Conservation (phyloP, 768 basidiomycete genomes). For the Paxillus rubicundulus region DNA sequence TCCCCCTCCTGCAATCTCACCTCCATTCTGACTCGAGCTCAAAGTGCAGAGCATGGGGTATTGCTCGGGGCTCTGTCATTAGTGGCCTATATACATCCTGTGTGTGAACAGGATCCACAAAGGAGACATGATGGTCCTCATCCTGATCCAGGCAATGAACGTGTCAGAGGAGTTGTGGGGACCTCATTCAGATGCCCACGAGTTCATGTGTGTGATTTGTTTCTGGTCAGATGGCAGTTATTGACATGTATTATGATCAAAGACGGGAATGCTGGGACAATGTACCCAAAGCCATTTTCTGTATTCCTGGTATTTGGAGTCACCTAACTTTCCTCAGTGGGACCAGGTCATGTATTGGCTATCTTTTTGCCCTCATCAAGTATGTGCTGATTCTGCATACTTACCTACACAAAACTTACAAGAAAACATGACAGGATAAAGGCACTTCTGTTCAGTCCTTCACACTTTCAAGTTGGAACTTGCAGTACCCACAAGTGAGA, state of each 20-base stretch:
- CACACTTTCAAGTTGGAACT: slow-evolving; percentile 37
- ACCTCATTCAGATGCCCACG: slow-evolving; percentile 1
- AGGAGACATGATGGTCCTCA: slow-evolving; percentile 43
- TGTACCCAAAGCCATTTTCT: not conserved
- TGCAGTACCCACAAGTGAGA: no score
- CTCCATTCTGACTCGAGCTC: no score
- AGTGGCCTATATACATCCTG: no score
- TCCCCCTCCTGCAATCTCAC: no score
- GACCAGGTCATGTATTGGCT: no score
- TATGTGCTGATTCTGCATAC: not conserved
- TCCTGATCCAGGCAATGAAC: slow-evolving; percentile 35
- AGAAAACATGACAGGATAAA: slow-evolving; percentile 32
- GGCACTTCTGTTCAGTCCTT: slow-evolving; percentile 47
- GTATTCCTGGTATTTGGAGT: not conserved
- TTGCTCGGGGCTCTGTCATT: no score
- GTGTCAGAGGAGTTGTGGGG: slow-evolving; percentile 1
- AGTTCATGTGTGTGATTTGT: slow-evolving; percentile 1
- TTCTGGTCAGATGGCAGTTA: no score
- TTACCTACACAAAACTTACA: no score
- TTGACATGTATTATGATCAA: no score
- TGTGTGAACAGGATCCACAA: slow-evolving; percentile 34
- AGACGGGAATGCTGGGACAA: slow-evolving; percentile 5
- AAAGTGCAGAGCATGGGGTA: no score
- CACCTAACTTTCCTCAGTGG: not conserved
- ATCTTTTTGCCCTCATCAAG: not conserved